Evolutionary conservation across 768 basidiomycete genomes (phyloP).

Genomic region (Leucocoprinus sp.): DNA sequence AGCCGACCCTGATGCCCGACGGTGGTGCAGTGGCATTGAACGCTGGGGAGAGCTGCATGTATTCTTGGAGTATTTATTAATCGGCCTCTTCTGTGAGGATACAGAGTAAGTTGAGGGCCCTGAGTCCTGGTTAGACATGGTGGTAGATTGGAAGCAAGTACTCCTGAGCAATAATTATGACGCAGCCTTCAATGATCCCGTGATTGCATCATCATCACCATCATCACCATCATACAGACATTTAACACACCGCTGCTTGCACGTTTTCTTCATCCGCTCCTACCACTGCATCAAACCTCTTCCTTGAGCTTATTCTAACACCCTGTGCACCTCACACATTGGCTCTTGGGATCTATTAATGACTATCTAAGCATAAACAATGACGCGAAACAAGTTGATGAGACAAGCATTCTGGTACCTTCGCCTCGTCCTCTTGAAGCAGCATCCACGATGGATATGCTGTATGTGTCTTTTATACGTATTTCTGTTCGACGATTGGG

Average conservation of each 20-base stretch:
- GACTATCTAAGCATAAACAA: no score
- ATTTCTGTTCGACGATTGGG: no score
- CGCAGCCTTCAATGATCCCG: conserved; percentile 3
- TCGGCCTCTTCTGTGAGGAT: background rate
- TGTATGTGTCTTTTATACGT: no score
- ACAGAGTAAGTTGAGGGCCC: background rate
- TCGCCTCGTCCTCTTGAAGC: no score
- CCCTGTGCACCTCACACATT: no score
- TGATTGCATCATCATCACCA: background rate
- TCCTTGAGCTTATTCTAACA: no score
- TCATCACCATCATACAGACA: background rate
- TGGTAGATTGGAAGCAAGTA: conserved; percentile 1
- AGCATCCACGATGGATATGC: no score
- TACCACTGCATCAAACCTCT: background rate
- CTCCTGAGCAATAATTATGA: conserved; percentile 8
- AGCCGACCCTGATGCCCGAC: conserved; percentile 2
- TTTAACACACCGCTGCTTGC: conserved; percentile 1
- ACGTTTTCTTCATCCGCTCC: background rate
- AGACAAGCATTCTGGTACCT: no score
- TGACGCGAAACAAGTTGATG: no score
- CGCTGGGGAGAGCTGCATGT: background rate
- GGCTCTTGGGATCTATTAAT: no score
- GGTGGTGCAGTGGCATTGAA: conserved; percentile 5
- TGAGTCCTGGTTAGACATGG: background rate
- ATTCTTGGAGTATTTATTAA: background rate